Base-by-base conservation (phyloP, 2,329 filamentous ascomycete genomes). In the Hymenoscyphus linearis region DNA sequence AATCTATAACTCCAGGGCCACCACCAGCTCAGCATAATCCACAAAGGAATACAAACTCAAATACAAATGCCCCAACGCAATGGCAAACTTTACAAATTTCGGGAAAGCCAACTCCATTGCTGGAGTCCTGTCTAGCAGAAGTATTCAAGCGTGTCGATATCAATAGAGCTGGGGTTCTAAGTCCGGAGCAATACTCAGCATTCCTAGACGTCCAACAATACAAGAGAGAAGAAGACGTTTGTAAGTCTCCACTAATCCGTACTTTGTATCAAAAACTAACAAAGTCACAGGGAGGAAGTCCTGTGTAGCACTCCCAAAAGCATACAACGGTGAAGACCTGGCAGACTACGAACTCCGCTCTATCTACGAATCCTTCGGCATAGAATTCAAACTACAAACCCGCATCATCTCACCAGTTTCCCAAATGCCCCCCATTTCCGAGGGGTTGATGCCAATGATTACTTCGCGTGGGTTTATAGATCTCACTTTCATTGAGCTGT, bases 381-480 rank as follows among this genome's bases (percentile, higher is more conserved):
- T 62, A n/a, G 57, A 62, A 22, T 61, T 62, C 35, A 56, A 35
- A 14, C 56, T 63, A 13, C 34, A 52, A 50, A 58, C 44, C 6
- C 36, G 37, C 1, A 9, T 2, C 16, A 34, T 40, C 18, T 14
- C 50, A 10, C 52, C 47, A 0, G 14, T 53, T 18, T n/a, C n/a
- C n/a, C 18, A 50, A 16, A 4, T 40, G n/a, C 36, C 59, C 14
- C 47, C 44, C 44, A 25, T 62, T 22, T 62, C 62, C 10, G 57
- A 47, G 1, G 57, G 60, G 16, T 10, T 57, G n/a, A 64, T 60
- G 62, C 60, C 60, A 67, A 80, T 85, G 55, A 82, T 84, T 1
- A 73, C 85, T 2, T 76, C 85, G 31, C 85, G 82, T 64, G 82
- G 85, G 66, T 85, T 86, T 68, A 84, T 86, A 59, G 85, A 83